phyloP scores from a whole-genome alignment of 176 grass and related monocot genomes.

The Aegilops tauschii region DNA sequence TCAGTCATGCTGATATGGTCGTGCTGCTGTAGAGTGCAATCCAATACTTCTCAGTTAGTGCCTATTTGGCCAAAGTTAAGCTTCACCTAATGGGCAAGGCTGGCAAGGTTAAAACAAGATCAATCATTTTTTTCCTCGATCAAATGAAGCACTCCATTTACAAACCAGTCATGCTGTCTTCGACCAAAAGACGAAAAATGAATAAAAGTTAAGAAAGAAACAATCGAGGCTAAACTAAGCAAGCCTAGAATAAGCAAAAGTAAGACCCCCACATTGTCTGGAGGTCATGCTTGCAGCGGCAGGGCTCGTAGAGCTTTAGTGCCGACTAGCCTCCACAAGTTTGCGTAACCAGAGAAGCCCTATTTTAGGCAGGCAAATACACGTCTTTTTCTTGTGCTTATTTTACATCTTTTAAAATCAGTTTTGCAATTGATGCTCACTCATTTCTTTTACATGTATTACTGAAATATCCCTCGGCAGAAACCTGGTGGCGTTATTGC shows the following conservation, averaged over 20 bases:
- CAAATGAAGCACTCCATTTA: neutral
- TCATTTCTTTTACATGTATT: conserved; percentile 22
- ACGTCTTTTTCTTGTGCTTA: conserved; percentile 10
- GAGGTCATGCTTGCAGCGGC: neutral
- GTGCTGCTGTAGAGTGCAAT: neutral
- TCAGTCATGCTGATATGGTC: neutral
- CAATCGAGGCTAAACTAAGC: neutral
- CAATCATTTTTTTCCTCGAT: neutral
- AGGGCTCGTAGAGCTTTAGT: neutral
- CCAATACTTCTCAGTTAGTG: neutral
- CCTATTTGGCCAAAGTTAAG: neutral
- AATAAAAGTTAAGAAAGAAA: neutral
- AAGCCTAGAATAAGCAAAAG: neutral
- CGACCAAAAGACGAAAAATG: neutral
- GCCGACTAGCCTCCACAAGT: neutral
- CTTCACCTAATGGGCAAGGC: neutral
- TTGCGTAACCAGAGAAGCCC: neutral
- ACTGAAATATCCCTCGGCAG: conserved; percentile 42
- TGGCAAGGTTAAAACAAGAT: conserved; percentile 8
- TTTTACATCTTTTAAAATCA: conserved; percentile 13
- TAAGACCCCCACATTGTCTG: neutral
- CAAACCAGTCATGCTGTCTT: neutral
- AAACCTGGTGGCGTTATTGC: conserved; percentile 99
- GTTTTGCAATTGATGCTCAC: conserved; percentile 9
- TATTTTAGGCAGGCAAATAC: conserved; percentile 8